Evolutionary conservation across 179 eudicot species (phyloP), one percentile per base, ranked within the genome.

Genomic region (Drosera spatulata): DNA sequence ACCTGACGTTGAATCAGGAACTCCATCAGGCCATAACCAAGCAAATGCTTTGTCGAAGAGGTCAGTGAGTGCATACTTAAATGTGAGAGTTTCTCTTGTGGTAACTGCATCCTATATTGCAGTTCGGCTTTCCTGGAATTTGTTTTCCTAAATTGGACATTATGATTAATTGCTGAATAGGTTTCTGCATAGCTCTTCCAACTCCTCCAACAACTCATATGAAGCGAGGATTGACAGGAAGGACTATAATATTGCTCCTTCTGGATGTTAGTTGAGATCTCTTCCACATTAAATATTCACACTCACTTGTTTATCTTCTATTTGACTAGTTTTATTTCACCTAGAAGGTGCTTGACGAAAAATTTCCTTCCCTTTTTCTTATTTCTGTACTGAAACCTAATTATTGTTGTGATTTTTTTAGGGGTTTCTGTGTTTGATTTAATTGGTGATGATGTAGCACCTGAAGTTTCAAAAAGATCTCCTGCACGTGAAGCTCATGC

Each of bases 371-470:
- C 5, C 60, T 39, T 55, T 44, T 64, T 44, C 14, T 55, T 7
- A 44, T 60, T 56, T 33, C 41, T 48, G 13, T 4, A 15, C 5
- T 4, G 55, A 10, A 15, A 6, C 46, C 61, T 14, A 59, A 66
- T 47, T 50, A 12, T 43, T 58, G 14, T 38, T 53, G 22, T 53
- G 3, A 13, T 46, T 51, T 43, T 63, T 60, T 45, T 50, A 70
- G 91, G 73, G 68, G 65, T 78, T 55, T 83, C 86, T 62, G 77
- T 91, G 51, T 67, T 91, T 59, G 95, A 85, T 69, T 76, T 91
- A 69, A 75, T 88, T 66, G 82, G 75, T 47, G 95, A 85, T 71
- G 88, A 78, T 74, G 87, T 65, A 66, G 67, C 80, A 73, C 71
- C 50, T 64, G 67, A 65, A 45, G 67, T 60, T 60, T 67, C 66